Conservation (phyloP, 163 green algal species). For the Smithsoniella earleae region DNA sequence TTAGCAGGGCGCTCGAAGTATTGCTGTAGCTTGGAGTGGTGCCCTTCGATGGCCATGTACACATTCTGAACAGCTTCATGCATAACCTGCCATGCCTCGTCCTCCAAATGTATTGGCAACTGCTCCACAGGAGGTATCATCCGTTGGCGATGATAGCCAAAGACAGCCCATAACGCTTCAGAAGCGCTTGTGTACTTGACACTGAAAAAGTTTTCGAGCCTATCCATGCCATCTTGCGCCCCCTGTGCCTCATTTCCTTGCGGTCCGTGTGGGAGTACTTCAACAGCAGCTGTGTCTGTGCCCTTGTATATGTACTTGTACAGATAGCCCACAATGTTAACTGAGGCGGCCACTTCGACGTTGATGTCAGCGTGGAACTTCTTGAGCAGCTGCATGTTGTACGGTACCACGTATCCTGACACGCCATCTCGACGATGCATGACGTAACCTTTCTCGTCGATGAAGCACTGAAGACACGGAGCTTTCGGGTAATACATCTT, state of each 20-base stretch:
- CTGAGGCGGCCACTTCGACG: constrained; percentile 31
- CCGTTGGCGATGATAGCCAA: constrained; percentile 19
- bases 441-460: background rate
- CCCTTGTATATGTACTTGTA: constrained; percentile 29
- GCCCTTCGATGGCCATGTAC: no score
- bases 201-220: constrained; percentile 31
- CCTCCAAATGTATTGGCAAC: constrained; percentile 33
- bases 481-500: background rate
- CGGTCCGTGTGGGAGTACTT: background rate
- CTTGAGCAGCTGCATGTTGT: constrained; percentile 30
- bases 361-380: constrained; percentile 38
- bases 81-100: no score
- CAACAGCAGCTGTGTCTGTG: constrained; percentile 19
- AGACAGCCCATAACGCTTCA: constrained; percentile 20
- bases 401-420: constrained; percentile 33
- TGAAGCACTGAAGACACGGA: background rate
- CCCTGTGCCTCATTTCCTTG: background rate
- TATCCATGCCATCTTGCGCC: constrained; percentile 31
- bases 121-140: constrained; percentile 24
- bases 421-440: constrained; percentile 24
- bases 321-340: constrained; percentile 18
- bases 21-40: no score
- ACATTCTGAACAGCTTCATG: no score
- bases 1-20: no score
- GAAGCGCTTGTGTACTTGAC: constrained; percentile 30